A percentile compares a stretch with the other conserved stretches of the same genome.
These are phyloP conservation scores for Schizochytrium sp. DNA, from an alignment of 108 stramenopile species.

Conservation along the genomic window DNA sequence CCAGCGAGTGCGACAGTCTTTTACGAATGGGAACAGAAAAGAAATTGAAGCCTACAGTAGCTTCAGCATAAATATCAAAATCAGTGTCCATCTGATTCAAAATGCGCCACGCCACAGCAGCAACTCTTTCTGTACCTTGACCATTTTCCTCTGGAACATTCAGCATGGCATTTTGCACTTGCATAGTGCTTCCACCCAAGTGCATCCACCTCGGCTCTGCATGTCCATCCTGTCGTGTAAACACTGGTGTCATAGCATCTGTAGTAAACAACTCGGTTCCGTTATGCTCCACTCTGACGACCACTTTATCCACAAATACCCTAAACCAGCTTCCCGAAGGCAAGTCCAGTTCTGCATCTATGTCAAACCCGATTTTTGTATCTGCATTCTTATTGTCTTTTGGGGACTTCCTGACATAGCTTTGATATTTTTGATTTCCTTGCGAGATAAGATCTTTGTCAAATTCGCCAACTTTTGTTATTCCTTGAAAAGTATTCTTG, in stretches of 20 bases:
- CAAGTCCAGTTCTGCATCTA: not conserved
- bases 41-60: conserved; percentile 20
- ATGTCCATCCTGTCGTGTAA: not conserved
- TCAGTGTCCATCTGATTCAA: not conserved
- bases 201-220: not conserved
- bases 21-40: not conserved
- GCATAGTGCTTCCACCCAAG: not conserved
- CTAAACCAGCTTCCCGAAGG: not conserved
- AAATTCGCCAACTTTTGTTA: too few species aligned
- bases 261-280: not conserved
- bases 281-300: not conserved
- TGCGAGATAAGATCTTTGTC: too few species aligned
- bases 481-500: too few species aligned
- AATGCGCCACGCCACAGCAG: not conserved
- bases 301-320: not conserved
- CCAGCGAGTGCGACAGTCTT: not conserved
- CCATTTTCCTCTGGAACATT: not conserved
- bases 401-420: not conserved
- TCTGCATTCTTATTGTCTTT: not conserved
- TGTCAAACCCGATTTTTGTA: not conserved
- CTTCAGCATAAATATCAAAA: not conserved
- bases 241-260: not conserved
- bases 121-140: not conserved
- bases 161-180: not conserved
- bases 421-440: not conserved